These are phyloP conservation scores for Cryptosporidium viatorum DNA, from an alignment of 169 alveolate species.

Conservation along the genomic window DNA sequence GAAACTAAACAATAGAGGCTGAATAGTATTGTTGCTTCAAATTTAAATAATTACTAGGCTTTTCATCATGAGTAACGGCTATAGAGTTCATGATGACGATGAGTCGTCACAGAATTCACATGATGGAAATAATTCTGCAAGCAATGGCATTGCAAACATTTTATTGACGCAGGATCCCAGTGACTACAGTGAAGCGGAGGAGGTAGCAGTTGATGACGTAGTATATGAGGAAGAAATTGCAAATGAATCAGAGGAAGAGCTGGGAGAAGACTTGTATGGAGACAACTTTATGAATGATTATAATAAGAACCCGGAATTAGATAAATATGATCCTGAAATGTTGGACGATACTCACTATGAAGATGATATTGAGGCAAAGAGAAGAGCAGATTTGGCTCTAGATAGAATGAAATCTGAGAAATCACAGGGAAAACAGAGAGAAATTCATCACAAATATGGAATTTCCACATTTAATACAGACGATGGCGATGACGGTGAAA, in stretches of 20 bases:
- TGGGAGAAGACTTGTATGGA: conserved; percentile 64
- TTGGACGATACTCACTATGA: conserved; percentile 86
- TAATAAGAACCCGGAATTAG: conserved; percentile 66
- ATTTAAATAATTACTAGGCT: not conserved
- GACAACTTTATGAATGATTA: conserved; percentile 68
- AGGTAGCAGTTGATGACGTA: conserved; percentile 66
- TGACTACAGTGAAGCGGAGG: conserved; percentile 73
- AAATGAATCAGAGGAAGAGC: conserved; percentile 70
- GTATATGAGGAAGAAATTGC: conserved; percentile 58
- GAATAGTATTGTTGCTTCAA: not conserved
- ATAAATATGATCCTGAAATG: conserved; percentile 87
- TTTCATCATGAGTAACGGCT: conserved; percentile 21
- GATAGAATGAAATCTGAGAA: conserved; percentile 82
- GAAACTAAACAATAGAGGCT: not conserved
- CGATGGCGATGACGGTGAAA: conserved; percentile 49
- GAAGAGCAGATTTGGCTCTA: conserved; percentile 84
- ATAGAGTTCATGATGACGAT: conserved; percentile 39
- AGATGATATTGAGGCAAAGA: conserved; percentile 86
- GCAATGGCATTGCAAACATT: conserved; percentile 51
- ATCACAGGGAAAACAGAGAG: conserved; percentile 82
- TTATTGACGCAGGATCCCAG: conserved; percentile 67
- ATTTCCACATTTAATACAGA: conserved; percentile 49
- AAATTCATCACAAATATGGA: conserved; percentile 75
- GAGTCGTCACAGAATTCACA: conserved; percentile 9
- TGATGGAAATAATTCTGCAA: conserved; percentile 14